Evolutionary conservation across 2,329 filamentous ascomycete genomes (phyloP), one percentile per base, ranked within the genome.

Genomic region (Lanzia echinophila): DNA sequence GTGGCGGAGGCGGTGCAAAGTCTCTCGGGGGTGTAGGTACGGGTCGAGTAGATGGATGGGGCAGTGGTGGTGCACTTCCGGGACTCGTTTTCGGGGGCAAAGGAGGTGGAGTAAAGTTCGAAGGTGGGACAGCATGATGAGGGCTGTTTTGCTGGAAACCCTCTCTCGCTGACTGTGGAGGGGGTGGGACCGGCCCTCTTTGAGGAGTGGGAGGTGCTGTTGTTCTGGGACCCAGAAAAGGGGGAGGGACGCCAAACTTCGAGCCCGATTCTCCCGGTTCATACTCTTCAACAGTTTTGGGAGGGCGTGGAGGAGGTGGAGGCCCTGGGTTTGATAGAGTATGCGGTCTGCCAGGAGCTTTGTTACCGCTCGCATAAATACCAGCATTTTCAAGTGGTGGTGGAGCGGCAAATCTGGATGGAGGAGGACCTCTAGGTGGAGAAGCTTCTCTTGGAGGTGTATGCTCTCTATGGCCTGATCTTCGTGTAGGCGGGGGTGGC

Each of bases 311-410:
- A 11, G 86, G 85, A 36, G 86, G 84, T 22, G 83, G 81, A 28
- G 86, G 85, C 1, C 79, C 84, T 31, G 82, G 75, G 47, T 75
- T 75, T 62, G 79, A 78, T 60, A 76, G 68, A 55, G 72, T 68
- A 65, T 76, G 70, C 65, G 74, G 62, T 69, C 79, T 71, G 47
- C 58, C 65, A 12, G 74, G 67, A 19, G 74, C 61, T 55, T 71
- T 75, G 22, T 69, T 70, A 54, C 75, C 73, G 31, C 74, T 70
- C 3, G 87, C 90, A 67, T 83, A 94, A 70, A 89, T 95, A 36
- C 94, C 94, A 55, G 94, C 94, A 69, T 96, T 91, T 53, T 89
- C 83, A 56, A 97, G 72, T 2, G 92, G 88, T 33, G 94, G 94
- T 44, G 94, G 94, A 8, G 89, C 92, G 60, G 84, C 80, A 73